A percentile compares a stretch with the other conserved stretches of the same genome.
Conservation (phyloP, 352 stramenopile species). For the Hyphochytrium catenoides region DNA sequence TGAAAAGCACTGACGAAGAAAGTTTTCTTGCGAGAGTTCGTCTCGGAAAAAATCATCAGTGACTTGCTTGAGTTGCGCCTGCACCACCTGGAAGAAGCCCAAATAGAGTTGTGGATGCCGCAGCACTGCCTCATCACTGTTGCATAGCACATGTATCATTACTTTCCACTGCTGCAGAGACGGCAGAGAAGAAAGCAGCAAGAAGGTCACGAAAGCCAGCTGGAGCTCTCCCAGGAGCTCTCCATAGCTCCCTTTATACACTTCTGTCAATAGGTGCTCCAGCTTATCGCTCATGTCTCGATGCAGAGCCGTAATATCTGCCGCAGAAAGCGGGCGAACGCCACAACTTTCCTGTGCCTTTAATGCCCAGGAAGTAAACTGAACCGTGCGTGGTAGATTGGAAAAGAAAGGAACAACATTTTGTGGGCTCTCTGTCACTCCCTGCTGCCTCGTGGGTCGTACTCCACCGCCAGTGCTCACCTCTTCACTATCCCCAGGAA, state of each 20-base stretch:
- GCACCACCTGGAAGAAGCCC: constrained; percentile 26
- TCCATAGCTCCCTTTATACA: constrained; percentile 25
- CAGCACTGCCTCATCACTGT: constrained; percentile 22
- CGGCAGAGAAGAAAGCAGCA: constrained; percentile 72
- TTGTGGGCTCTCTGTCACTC: too few species aligned
- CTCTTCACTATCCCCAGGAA: constrained; percentile 34
- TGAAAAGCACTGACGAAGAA: constrained; percentile 23
- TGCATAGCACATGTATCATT: constrained; percentile 16
- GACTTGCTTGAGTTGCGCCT: constrained; percentile 30
- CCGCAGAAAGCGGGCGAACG: constrained; percentile 21
- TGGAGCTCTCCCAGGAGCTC: constrained; percentile 74
- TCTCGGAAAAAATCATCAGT: constrained; percentile 53
- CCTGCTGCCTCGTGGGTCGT: too few species aligned
- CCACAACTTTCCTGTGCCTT: neutral
- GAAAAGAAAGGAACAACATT: constrained; percentile 35
- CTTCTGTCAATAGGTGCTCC: neutral
- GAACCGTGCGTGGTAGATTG: constrained; percentile 35
- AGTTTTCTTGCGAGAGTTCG: constrained; percentile 26
- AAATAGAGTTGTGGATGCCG: constrained; percentile 20
- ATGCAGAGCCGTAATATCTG: constrained; percentile 17
- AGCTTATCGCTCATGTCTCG: constrained; percentile 4
- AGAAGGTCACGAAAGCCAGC: constrained; percentile 73
- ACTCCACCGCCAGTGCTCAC: constrained; percentile 8
- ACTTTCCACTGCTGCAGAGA: constrained; percentile 80
- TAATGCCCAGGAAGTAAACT: constrained; percentile 16